Percentiles rank a stretch among this genome's conserved stretches.
Conservation (phyloP, 2,329 filamentous ascomycete genomes). For the Huntiella moniliformis region DNA sequence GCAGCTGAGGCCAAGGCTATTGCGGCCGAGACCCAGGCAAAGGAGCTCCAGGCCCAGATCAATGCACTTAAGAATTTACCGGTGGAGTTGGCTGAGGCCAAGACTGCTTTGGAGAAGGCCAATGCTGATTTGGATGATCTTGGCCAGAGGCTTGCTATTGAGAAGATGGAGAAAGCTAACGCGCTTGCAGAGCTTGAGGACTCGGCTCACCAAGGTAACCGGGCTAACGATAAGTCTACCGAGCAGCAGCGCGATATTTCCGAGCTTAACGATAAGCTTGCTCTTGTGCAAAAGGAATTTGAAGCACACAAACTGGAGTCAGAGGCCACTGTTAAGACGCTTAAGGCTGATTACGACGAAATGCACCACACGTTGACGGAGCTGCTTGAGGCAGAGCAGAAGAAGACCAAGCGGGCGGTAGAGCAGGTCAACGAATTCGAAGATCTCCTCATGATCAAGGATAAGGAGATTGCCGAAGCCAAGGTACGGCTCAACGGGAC, state of each 20-base stretch:
- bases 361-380: slow-evolving; percentile 44
- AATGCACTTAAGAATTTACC: slow-evolving; percentile 30
- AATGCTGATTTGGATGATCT: slow-evolving; percentile 27
- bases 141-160: slow-evolving; percentile 34
- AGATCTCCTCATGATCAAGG: slow-evolving; percentile 40
- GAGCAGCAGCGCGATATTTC: slow-evolving; percentile 21
- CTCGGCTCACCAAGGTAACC: slow-evolving; percentile 31
- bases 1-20: slow-evolving; percentile 22
- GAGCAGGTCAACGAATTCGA: slow-evolving; percentile 30
- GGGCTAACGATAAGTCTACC: slow-evolving; percentile 27
- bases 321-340: slow-evolving; percentile 33
- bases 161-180: slow-evolving; percentile 41
- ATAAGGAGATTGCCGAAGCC: slow-evolving; percentile 43
- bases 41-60: slow-evolving; percentile 33
- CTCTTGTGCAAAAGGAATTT: slow-evolving; percentile 32
- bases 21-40: slow-evolving; percentile 18
- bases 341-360: slow-evolving; percentile 40
- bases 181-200: slow-evolving; percentile 39
- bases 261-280: slow-evolving; percentile 24
- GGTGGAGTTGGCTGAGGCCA: slow-evolving; percentile 1
- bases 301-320: slow-evolving; percentile 32
- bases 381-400: slow-evolving; percentile 39
- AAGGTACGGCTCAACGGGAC: slow-evolving; percentile 25
- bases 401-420: slow-evolving; percentile 25
- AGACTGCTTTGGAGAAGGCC: slow-evolving; percentile 8